Conservation (phyloP, 1,284 basidiomycete species). For the Rhodotorula glutinis region DNA sequence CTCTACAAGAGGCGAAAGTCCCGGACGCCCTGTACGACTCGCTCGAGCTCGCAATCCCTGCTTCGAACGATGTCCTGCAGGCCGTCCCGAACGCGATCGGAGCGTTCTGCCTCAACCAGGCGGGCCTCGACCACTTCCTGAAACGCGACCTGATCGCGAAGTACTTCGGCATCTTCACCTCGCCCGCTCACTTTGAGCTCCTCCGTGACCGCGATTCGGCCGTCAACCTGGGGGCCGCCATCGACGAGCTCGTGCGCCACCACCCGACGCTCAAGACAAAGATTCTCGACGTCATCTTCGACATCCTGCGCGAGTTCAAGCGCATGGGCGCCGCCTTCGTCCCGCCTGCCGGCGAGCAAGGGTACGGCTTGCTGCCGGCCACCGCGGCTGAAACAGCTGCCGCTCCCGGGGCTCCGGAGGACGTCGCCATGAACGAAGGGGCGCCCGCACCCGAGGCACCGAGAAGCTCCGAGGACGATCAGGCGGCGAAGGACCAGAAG, state of each 20-base stretch:
- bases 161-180: slow-evolving; percentile 81
- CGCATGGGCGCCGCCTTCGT: slow-evolving; percentile 62
- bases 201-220: slow-evolving; percentile 91
- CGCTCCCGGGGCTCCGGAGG: slow-evolving; percentile 45
- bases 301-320: slow-evolving; percentile 68
- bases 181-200: slow-evolving; percentile 78
- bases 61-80: slow-evolving; percentile 70
- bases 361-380: slow-evolving; percentile 52
- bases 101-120: slow-evolving; percentile 89
- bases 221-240: slow-evolving; percentile 76
- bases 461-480: not conserved
- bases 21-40: slow-evolving; percentile 85
- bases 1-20: slow-evolving; percentile 86
- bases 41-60: slow-evolving; percentile 76
- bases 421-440: slow-evolving; percentile 52
- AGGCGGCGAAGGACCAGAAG: slow-evolving; percentile 29
- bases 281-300: slow-evolving; percentile 72
- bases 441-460: slow-evolving; percentile 35
- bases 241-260: slow-evolving; percentile 95
- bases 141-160: slow-evolving; percentile 73
- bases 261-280: slow-evolving; percentile 80
- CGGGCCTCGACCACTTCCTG: slow-evolving; percentile 77
- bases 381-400: slow-evolving; percentile 22
- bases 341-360: slow-evolving; percentile 58
- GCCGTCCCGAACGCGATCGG: slow-evolving; percentile 94